Evolutionary conservation across 306 rosid genomes (phyloP).

Genomic region (Vigna angularis): DNA sequence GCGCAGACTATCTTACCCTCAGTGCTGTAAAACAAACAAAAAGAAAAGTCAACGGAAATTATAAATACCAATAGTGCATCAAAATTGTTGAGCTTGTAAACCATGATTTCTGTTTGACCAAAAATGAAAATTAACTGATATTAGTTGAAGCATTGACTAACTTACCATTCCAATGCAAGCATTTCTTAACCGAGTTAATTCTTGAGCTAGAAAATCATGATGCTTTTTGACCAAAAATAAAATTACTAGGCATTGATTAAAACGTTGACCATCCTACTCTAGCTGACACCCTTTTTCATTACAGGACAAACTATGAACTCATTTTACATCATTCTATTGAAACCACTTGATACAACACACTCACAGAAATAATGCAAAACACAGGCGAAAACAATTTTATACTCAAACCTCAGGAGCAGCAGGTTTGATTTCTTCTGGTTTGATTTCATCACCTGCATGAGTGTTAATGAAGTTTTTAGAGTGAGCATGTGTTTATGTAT

Average conservation of each 20-base stretch:
- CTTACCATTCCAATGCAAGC: not conserved
- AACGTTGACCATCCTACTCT: slow-evolving; percentile 13
- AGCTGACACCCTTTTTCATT: slow-evolving; percentile 2
- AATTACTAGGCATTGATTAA: slow-evolving; percentile 21
- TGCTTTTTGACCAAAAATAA: not conserved
- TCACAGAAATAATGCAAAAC: not conserved
- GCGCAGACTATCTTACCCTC: slow-evolving; percentile 27
- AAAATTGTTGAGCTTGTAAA: slow-evolving; percentile 16
- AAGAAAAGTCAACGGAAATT: slow-evolving; percentile 10
- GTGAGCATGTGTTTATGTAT: not conserved
- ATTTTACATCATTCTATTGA: not conserved
- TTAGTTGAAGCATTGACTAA: slow-evolving; percentile 7
- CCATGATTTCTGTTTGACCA: not conserved
- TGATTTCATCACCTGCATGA: slow-evolving; percentile 82
- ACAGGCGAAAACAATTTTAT: not conserved
- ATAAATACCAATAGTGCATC: not conserved
- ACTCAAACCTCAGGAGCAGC: slow-evolving; percentile 59
- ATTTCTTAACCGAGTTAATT: not conserved
- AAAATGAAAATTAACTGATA: not conserved
- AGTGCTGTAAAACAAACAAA: slow-evolving; percentile 51
- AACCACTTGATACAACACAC: not conserved
- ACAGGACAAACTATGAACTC: not conserved
- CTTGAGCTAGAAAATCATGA: slow-evolving; percentile 11
- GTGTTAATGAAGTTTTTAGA: not conserved
- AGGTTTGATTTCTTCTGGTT: slow-evolving; percentile 73